Percentiles rank a stretch among this genome's conserved stretches.
Conservation (phyloP, 1,139 yeast species). For the Scheffersomyces lignicola region DNA sequence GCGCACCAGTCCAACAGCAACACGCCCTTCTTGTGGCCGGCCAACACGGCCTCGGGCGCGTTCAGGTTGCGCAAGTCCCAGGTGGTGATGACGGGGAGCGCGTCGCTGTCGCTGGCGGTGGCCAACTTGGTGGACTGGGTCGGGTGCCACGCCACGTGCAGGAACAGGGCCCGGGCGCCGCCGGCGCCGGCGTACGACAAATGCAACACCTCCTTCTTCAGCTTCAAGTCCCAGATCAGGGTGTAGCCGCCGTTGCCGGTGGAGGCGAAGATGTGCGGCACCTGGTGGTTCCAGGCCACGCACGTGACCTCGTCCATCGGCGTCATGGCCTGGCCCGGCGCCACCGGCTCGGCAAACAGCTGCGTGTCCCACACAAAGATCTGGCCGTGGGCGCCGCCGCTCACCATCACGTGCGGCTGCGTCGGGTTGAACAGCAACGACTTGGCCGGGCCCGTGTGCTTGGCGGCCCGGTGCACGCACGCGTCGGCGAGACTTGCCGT, state of each 20-base stretch:
- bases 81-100: constrained; percentile 74
- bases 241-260: constrained; percentile 85
- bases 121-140: constrained; percentile 77
- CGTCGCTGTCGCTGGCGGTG: constrained; percentile 84
- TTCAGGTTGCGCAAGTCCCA: constrained; percentile 96
- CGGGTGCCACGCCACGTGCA: constrained; percentile 87
- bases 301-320: constrained; percentile 81
- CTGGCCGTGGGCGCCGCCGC: constrained; percentile 88
- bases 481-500: constrained; percentile 43
- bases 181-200: constrained; percentile 59
- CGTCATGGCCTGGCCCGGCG: constrained; percentile 79
- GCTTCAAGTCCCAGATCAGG: constrained; percentile 90
- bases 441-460: constrained; percentile 72
- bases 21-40: constrained; percentile 87
- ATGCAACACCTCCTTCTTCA: constrained; percentile 85
- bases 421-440: constrained; percentile 77
- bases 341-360: constrained; percentile 57
- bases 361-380: constrained; percentile 87
- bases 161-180: constrained; percentile 62
- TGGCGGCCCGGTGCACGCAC: constrained; percentile 46
- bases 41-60: constrained; percentile 75
- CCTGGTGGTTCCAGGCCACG: constrained; percentile 87
- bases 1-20: constrained; percentile 91
- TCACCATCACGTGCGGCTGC: constrained; percentile 71
- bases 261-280: constrained; percentile 85